Evolutionary conservation across 768 basidiomycete genomes (phyloP).

Genomic region (Tephrocybe sp.): DNA sequence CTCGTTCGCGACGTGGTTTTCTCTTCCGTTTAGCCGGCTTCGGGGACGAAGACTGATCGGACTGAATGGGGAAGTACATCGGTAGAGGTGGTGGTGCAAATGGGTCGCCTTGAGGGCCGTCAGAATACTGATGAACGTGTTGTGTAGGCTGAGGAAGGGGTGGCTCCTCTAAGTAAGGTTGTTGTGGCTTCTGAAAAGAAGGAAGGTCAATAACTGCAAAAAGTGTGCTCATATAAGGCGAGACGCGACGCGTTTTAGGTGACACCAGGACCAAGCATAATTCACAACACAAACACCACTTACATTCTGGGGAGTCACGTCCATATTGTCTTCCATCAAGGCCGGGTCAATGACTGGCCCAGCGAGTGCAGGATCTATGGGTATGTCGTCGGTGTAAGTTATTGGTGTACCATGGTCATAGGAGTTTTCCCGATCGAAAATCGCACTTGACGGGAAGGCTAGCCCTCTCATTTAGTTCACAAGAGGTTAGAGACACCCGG

Average conservation of each 20-base stretch:
- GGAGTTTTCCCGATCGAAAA: slow-evolving; percentile 54
- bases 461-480: slow-evolving; percentile 54
- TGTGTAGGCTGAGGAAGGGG: slow-evolving; percentile 27
- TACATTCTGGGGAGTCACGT: slow-evolving; percentile 33
- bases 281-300: slow-evolving; percentile 27
- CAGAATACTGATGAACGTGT: slow-evolving; percentile 56
- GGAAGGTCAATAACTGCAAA: slow-evolving; percentile 23
- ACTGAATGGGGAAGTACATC: slow-evolving; percentile 50
- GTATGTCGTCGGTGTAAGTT: slow-evolving; percentile 64
- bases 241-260: slow-evolving; percentile 74
- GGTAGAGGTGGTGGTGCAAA: slow-evolving; percentile 67
- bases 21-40: slow-evolving; percentile 52
- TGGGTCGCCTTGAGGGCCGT: slow-evolving; percentile 81
- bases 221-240: slow-evolving; percentile 29
- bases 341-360: slow-evolving; percentile 54
- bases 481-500: background rate
- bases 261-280: slow-evolving; percentile 25
- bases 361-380: slow-evolving; percentile 78
- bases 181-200: slow-evolving; percentile 27
- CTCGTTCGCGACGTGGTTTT: slow-evolving; percentile 50
- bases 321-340: slow-evolving; percentile 33
- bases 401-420: slow-evolving; percentile 61
- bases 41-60: slow-evolving; percentile 38
- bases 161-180: slow-evolving; percentile 22
- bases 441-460: slow-evolving; percentile 50